Conservation (phyloP, 225 moss, liverwort and hornwort species). For the Marchantia polymorpha region DNA sequence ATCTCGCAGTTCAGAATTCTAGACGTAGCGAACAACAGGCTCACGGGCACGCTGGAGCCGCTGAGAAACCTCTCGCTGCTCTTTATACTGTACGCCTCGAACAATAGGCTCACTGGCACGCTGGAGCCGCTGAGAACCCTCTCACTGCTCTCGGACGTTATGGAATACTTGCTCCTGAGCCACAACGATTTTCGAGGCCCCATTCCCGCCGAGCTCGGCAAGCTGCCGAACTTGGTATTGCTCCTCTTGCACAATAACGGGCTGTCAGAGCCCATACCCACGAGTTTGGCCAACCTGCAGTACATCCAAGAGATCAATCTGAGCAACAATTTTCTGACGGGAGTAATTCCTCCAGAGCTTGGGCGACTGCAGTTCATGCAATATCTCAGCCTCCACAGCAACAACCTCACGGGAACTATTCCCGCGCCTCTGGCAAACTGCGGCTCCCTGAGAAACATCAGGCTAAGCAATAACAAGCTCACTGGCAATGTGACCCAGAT, state of each 20-base stretch:
- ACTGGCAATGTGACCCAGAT: no score
- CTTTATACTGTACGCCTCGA: not conserved
- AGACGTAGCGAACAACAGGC: no score
- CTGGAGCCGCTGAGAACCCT: not conserved
- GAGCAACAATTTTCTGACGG: no score
- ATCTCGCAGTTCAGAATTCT: no score
- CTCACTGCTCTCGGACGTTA: not conserved
- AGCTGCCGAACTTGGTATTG: not conserved
- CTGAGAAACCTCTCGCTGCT: not conserved
- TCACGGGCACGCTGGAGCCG: no score
- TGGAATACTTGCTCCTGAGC: not conserved
- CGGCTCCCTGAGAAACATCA: no score
- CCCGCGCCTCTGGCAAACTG: no score
- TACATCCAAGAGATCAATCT: not conserved
- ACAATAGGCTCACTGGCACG: not conserved
- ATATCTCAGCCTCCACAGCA: no score
- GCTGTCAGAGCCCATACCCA: not conserved
- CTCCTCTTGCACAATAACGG: not conserved
- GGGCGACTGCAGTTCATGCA: no score
- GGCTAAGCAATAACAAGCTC: no score
- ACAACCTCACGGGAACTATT: no score
- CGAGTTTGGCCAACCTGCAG: not conserved
- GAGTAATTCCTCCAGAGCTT: no score
- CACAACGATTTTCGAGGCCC: constrained; percentile 7
- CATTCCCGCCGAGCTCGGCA: constrained; percentile 18